Evolutionary conservation across 2,329 filamentous ascomycete genomes (phyloP).

Genomic region (Penicillium sclerotigenum): DNA sequence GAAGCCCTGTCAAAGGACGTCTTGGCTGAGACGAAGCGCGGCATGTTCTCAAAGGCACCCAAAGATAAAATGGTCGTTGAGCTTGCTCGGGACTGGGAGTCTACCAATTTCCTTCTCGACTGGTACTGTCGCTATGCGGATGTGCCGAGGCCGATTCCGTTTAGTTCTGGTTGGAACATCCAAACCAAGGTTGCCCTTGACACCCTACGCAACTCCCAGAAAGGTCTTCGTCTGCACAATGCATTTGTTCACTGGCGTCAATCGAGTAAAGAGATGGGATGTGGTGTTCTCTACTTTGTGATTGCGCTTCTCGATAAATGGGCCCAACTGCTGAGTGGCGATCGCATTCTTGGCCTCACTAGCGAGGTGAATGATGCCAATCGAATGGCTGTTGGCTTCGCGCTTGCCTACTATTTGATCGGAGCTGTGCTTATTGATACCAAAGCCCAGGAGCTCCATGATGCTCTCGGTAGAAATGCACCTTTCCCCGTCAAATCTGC

Average conservation of each 20-base stretch:
- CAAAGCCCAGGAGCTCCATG: slow-evolving; percentile 52
- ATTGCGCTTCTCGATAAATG: slow-evolving; percentile 57
- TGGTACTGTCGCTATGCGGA: slow-evolving; percentile 52
- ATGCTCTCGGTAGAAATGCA: slow-evolving; percentile 43
- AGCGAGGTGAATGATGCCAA: slow-evolving; percentile 35
- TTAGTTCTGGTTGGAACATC: slow-evolving; percentile 58
- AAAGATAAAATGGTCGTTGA: slow-evolving; percentile 49
- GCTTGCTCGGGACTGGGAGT: slow-evolving; percentile 52
- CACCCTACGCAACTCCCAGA: slow-evolving; percentile 52
- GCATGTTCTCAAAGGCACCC: slow-evolving; percentile 43
- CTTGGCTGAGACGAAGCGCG: slow-evolving; percentile 43
- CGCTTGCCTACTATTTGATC: slow-evolving; percentile 57
- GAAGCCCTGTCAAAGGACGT: slow-evolving; percentile 48
- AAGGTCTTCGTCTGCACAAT: slow-evolving; percentile 55
- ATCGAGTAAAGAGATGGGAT: slow-evolving; percentile 54
- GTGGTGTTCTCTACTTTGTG: slow-evolving; percentile 54
- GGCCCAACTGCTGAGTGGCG: slow-evolving; percentile 50
- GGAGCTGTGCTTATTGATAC: slow-evolving; percentile 57
- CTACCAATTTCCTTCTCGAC: slow-evolving; percentile 53
- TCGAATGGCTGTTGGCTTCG: slow-evolving; percentile 52
- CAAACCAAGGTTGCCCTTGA: slow-evolving; percentile 55
- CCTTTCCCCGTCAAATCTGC: slow-evolving; percentile 42
- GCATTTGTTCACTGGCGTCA: slow-evolving; percentile 59
- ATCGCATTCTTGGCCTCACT: slow-evolving; percentile 41
- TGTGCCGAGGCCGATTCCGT: slow-evolving; percentile 51